These are phyloP conservation scores for Furcasterigmium sp. DNA, from an alignment of 2,329 filamentous ascomycete genomes.

Conservation along the genomic window DNA sequence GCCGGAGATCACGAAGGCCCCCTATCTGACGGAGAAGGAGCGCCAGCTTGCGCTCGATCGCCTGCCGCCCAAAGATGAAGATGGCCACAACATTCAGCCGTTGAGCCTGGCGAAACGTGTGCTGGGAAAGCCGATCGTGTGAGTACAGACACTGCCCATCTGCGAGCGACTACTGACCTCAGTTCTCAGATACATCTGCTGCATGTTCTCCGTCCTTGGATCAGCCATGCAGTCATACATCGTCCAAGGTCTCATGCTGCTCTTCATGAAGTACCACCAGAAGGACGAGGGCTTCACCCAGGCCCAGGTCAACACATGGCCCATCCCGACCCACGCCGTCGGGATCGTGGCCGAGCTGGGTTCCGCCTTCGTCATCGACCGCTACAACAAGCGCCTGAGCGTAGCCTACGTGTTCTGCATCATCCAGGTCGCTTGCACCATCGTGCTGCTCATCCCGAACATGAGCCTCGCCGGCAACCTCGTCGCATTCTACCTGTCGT, in stretches of 20 bases:
- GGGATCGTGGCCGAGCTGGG: conserved; percentile 18
- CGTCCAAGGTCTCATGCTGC: conserved; percentile 16
- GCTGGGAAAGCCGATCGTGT: conserved; percentile 20
- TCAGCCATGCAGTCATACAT: conserved; percentile 13
- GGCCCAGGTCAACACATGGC: conserved; percentile 18
- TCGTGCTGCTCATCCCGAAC: conserved; percentile 15
- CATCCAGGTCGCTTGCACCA: conserved; percentile 12
- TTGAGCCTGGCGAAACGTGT: conserved; percentile 21
- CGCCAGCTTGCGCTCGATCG: conserved; percentile 18
- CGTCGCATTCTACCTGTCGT: conserved; percentile 17
- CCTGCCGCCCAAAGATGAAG: conserved; percentile 22
- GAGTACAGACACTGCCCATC: neutral
- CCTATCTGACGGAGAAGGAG: conserved; percentile 23
- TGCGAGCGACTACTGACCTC: neutral
- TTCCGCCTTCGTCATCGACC: conserved; percentile 15
- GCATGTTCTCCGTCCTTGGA: conserved; percentile 24
- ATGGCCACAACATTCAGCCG: conserved; percentile 26
- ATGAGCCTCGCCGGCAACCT: conserved; percentile 14
- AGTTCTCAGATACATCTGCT: conserved; percentile 27
- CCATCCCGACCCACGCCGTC: conserved; percentile 16
- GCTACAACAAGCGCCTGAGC: conserved; percentile 9
- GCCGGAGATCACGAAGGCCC: conserved; percentile 31
- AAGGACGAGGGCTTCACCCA: conserved; percentile 12
- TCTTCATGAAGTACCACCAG: conserved; percentile 17
- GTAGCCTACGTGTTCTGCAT: conserved; percentile 11